A percentile compares a stretch with the other conserved stretches of the same genome.
Evolutionary conservation across 2,329 filamentous ascomycete species (phyloP).

Genomic region (Xylariaceae sp.): DNA sequence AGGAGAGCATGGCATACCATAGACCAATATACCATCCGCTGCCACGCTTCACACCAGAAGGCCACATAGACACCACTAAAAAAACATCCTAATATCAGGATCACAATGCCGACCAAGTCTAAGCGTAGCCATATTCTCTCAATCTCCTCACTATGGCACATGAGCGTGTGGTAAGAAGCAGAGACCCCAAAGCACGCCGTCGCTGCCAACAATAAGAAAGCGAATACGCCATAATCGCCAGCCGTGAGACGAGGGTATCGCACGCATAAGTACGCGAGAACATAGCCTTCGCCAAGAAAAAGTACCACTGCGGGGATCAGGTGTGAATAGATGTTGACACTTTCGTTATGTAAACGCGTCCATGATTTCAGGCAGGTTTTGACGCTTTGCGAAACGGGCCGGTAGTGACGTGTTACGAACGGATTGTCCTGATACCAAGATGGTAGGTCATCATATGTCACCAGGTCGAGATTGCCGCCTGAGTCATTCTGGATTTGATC

Average conservation of each 20-base stretch:
- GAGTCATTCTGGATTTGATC: neutral
- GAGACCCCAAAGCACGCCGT: slow-evolving; percentile 49
- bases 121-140: slow-evolving; percentile 60
- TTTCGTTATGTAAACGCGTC: slow-evolving; percentile 55
- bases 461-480: slow-evolving; percentile 1
- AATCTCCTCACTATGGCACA: slow-evolving; percentile 59
- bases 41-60: slow-evolving; percentile 48
- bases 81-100: slow-evolving; percentile 63
- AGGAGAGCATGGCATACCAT: slow-evolving; percentile 43
- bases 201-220: slow-evolving; percentile 52
- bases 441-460: slow-evolving; percentile 23
- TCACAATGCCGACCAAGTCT: slow-evolving; percentile 67
- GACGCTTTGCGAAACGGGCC: slow-evolving; percentile 57
- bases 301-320: slow-evolving; percentile 48
- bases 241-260: slow-evolving; percentile 39
- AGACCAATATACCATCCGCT: slow-evolving; percentile 57
- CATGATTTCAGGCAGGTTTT: slow-evolving; percentile 50
- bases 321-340: slow-evolving; percentile 63
- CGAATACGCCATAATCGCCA: slow-evolving; percentile 50
- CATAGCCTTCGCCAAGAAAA: slow-evolving; percentile 34
- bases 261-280: slow-evolving; percentile 24
- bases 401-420: slow-evolving; percentile 62
- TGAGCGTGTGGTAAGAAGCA: slow-evolving; percentile 61
- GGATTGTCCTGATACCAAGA: slow-evolving; percentile 52
- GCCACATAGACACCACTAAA: slow-evolving; percentile 62